Base-by-base conservation (phyloP, 176 grass and related monocot species). In the Avena atlantica region DNA sequence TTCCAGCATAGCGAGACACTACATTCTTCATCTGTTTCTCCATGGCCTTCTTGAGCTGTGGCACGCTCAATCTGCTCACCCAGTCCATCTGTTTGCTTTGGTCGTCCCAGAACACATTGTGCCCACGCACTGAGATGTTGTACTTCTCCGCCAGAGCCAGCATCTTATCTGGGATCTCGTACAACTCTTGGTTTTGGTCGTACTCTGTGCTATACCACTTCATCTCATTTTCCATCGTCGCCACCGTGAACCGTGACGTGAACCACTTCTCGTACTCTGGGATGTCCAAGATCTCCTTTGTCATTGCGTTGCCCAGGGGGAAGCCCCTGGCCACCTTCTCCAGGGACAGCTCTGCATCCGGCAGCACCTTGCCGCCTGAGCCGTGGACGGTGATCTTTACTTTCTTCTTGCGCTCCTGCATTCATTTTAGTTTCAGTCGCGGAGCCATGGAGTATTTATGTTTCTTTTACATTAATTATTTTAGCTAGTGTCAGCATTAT, bases 141-240 rank as follows among this genome's bases (percentile, higher is more conserved):
- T 88, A 16, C 79, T 31, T 55, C 69, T 91, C 67, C 6, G 87
- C 85, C 2, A 97, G 90, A 17, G 70, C 78, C 27, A 97, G 19
- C 95, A 94, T 97, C 24, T 52, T 76, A 67, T 97, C 92, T 2
- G 95, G 78, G 58, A 89, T 31, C 2, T n/a, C 17, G 75, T 88
- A 97, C 53, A 81, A 24, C 76, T 89, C 88, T 2, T 84, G 4
- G 10, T 89, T 83, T n/a, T 78, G 51, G 37, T 21, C 6, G 53
- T 8, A 80, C 83, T 97, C 95, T 5, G 79, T 97, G 56, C 78
- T 75, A 44, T 94, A 97, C 95, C 95, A 97, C 86, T 97, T 94
- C 95, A 97, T 94, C 88, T 88, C 95, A 76, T 94, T 97, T 88
- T 94, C 95, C 64, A 97, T 86, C 25, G 90, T 97, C 48, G 92